Evolutionary conservation across 352 stramenopile genomes (phyloP), one percentile per base, ranked within the genome.

Genomic region (Globisporangium ultimum): DNA sequence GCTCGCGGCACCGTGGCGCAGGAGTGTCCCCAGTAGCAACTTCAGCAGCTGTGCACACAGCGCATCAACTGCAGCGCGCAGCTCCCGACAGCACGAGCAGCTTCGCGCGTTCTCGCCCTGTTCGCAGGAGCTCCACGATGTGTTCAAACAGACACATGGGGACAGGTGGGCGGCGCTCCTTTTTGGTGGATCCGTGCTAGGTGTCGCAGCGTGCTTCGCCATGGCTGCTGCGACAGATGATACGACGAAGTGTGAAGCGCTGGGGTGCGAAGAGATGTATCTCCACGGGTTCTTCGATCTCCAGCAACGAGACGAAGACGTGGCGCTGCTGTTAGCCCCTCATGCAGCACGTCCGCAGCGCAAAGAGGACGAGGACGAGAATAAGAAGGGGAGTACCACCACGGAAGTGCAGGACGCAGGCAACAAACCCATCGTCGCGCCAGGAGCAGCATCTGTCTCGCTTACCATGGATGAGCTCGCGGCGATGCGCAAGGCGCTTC

Each of bases 401-500:
- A 45, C 17, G 3, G 40, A 45, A 28, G 21, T 36, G 21, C 55
- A 45, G 14, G 20, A 49, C 22, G 7, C 20, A 38, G 8, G 14
- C 48, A 14, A 4, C 18, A 12, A 22, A 47, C 28, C 6, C 0
- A 24, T 15, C 7, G 34, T 32, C 18, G 18, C 21, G n/a, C 11
- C 11, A 28, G 47, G 21, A 28, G 15, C 34, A 6, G 40, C 40
- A 36, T 9, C 38, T 6, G 24, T 21, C 28, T 5, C 50, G 1
- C 21, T 40, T 4, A 8, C 20, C 51, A 15, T 11, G n/a, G n/a
- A 15, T 32, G 50, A 9, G 17, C 6, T 53, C 24, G 20, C 22
- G 9, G 46, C 14, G 9, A 34, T 6, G 0, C 24, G 32, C 42
- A 58, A 63, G 28, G 58, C 58, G 18, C 45, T 85, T 2, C 54